phyloP scores from a whole-genome alignment of 208 protist genomes.

The Crithidia expoeki region DNA sequence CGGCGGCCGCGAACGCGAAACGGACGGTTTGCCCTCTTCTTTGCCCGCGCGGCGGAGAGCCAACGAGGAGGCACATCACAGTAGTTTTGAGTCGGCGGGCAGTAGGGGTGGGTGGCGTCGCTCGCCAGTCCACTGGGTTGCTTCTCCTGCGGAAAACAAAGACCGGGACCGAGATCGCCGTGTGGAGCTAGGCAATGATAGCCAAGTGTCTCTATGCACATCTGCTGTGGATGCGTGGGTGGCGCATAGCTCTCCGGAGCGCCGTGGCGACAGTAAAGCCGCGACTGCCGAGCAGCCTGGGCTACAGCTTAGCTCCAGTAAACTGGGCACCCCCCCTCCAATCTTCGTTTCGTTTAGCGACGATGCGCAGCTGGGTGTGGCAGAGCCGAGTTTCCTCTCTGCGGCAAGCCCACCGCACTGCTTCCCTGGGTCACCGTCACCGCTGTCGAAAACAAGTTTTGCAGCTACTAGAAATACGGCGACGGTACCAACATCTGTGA shows the following conservation, averaged over 20 bases:
- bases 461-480: neutral
- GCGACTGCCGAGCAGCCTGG: neutral
- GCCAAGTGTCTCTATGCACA: neutral
- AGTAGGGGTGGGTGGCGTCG: constrained; percentile 3
- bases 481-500: neutral
- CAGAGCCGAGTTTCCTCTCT: neutral
- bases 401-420: constrained; percentile 20
- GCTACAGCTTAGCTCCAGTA: neutral
- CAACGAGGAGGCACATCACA: constrained; percentile 21
- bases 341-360: neutral
- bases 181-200: neutral
- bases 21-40: neutral
- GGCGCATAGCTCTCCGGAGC: constrained; percentile 1
- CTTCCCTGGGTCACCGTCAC: constrained; percentile 10
- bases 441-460: neutral
- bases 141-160: neutral
- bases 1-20: neutral
- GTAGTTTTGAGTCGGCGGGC: neutral
- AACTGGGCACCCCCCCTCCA: neutral
- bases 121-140: constrained; percentile 26
- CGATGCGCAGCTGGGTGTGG: neutral
- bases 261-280: too few relatives aligned
- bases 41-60: neutral
- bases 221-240: constrained; percentile 22
- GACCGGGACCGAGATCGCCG: neutral